Evolutionary conservation across 2,329 filamentous ascomycete genomes (phyloP).

Genomic region (Ascomycota sp.): DNA sequence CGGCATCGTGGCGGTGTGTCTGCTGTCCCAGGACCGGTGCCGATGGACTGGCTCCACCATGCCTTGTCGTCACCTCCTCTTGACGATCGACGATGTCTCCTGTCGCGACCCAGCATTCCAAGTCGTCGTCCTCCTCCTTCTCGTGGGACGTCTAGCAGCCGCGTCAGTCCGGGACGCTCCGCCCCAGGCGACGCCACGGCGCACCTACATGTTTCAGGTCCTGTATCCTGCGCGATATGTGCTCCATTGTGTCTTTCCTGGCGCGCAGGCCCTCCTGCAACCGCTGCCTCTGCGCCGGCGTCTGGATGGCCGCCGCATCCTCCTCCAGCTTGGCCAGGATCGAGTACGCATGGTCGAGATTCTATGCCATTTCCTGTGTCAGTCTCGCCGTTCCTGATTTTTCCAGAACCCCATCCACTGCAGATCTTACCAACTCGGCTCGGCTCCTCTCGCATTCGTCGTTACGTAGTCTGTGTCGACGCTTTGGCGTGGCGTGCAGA

Average conservation of each 20-base stretch:
- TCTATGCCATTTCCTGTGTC: no score
- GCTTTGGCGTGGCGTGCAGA: no score
- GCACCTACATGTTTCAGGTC: slow-evolving; percentile 42
- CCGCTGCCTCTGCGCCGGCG: slow-evolving; percentile 35
- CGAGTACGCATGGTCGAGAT: slow-evolving; percentile 49
- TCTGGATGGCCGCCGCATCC: slow-evolving; percentile 38
- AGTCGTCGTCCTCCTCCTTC: slow-evolving; percentile 18
- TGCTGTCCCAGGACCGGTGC: no score
- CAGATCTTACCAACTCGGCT: no score
- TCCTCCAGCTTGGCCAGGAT: slow-evolving; percentile 54
- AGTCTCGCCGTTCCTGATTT: no score
- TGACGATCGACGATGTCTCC: slow-evolving; percentile 33
- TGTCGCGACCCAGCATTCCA: no score
- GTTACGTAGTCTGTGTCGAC: no score
- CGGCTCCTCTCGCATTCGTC: no score
- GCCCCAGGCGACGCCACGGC: background rate
- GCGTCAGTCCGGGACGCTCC: slow-evolving; percentile 2
- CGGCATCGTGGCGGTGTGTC: no score
- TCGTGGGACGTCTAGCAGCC: slow-evolving; percentile 11
- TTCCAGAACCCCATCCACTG: no score
- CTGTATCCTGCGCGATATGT: slow-evolving; percentile 42
- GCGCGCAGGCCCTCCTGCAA: slow-evolving; percentile 40
- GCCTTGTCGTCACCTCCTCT: no score
- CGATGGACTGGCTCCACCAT: no score
- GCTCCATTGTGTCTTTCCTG: slow-evolving; percentile 46